Conservation (phyloP, 805 yeast species). For the Candida boidinii region DNA sequence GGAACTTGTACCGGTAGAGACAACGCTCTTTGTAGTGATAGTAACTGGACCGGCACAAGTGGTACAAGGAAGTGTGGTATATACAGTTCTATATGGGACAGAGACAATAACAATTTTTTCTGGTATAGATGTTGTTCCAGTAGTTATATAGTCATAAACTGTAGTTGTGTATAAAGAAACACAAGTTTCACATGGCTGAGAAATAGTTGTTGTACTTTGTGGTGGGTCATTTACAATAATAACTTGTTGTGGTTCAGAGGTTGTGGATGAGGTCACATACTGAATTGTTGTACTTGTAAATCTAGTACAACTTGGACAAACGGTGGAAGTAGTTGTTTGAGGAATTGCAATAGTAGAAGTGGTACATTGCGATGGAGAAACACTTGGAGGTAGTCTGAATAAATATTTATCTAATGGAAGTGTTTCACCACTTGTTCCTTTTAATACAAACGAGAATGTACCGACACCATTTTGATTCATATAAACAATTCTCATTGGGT, state of each 20-base stretch:
- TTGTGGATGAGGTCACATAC: neutral
- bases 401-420: neutral
- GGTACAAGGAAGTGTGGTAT: neutral
- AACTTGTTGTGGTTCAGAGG: neutral
- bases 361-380: neutral
- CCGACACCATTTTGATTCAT: neutral
- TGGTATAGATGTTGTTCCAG: neutral
- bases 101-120: neutral
- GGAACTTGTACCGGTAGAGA: too few species aligned
- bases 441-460: neutral
- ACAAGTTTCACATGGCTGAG: neutral
- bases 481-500: constrained; percentile 4
- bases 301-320: too few species aligned
- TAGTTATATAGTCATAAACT: neutral
- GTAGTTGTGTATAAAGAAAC: constrained; percentile 1
- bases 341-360: neutral
- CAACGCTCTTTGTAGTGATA: neutral
- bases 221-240: neutral
- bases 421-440: constrained; percentile 1
- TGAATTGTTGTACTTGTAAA: neutral
- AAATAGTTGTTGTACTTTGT: neutral
- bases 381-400: neutral
- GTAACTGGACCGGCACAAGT: neutral
- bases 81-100: neutral
- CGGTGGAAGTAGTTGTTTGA: neutral